Conservation (phyloP, 305 asterid species). For the Fraxinus xanthoxyloides region DNA sequence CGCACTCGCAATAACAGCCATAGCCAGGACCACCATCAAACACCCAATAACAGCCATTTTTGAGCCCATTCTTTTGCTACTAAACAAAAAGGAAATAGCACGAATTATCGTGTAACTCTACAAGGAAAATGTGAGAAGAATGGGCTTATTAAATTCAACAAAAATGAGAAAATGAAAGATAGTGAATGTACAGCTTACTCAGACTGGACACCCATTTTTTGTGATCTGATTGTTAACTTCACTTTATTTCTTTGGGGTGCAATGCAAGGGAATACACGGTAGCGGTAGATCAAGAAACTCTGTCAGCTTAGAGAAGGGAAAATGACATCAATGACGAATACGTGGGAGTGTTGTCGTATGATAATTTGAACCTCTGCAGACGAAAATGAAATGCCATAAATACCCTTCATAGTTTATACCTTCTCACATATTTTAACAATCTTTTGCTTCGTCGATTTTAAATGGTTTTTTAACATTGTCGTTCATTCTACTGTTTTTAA, state of each 20-base stretch:
- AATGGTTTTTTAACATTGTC: no score
- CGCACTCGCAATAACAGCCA: conserved; percentile 21
- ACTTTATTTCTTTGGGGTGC: conserved; percentile 27
- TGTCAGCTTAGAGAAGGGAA: conserved; percentile 16
- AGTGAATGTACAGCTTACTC: conserved; percentile 9
- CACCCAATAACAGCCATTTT: conserved; percentile 23
- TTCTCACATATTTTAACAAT: neutral
- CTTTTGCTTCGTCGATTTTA: no score
- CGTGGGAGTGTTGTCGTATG: neutral
- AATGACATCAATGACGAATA: neutral
- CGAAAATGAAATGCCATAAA: conserved; percentile 2
- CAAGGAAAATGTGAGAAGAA: neutral
- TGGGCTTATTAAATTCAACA: conserved; percentile 13
- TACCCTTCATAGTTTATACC: neutral
- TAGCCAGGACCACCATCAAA: conserved; percentile 19
- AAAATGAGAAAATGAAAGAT: conserved; percentile 12
- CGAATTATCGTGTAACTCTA: neutral
- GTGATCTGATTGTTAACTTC: conserved; percentile 3
- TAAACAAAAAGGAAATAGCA: neutral
- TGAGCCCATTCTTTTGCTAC: conserved; percentile 25
- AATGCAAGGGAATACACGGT: conserved; percentile 25
- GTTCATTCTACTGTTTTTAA: no score
- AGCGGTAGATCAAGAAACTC: conserved; percentile 38
- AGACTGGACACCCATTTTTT: conserved; percentile 6
- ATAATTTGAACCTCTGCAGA: neutral